phyloP scores from a whole-genome alignment of 768 basidiomycete species.

The Auriscalpium orientale region DNA sequence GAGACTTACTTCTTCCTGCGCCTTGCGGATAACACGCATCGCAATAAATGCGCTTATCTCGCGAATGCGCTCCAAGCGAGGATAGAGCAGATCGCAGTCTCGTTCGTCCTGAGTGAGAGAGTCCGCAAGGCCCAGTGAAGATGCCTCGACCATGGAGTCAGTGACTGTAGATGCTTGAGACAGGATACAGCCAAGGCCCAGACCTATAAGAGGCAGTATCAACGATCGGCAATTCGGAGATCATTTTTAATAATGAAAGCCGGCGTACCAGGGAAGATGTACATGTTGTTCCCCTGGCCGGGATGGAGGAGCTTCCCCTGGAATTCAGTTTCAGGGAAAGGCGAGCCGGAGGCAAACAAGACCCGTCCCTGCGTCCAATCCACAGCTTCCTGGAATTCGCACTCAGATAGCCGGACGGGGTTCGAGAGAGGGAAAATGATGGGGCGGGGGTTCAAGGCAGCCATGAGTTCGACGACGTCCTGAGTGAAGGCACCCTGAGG shows the following conservation, averaged over 20 bases:
- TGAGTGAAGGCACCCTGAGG: conserved; percentile 64
- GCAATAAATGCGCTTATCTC: conserved; percentile 80
- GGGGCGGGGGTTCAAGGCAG: conserved; percentile 68
- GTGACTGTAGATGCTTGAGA: conserved; percentile 63
- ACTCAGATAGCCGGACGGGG: conserved; percentile 76
- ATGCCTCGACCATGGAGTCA: conserved; percentile 84
- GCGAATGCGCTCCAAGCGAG: conserved; percentile 74
- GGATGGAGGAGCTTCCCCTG: conserved; percentile 54
- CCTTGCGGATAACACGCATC: conserved; percentile 64
- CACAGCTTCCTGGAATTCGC: conserved; percentile 72
- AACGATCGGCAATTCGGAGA: not conserved
- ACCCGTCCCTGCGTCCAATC: conserved; percentile 63
- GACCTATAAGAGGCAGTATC: conserved; percentile 27
- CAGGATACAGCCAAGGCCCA: conserved; percentile 77
- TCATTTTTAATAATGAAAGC: not conserved
- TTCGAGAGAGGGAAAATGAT: conserved; percentile 94
- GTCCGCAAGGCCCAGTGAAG: conserved; percentile 71
- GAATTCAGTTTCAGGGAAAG: conserved; percentile 62
- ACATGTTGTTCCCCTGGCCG: conserved; percentile 95
- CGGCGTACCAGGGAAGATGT: conserved; percentile 59
- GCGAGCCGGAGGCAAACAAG: conserved; percentile 85
- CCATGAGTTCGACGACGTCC: conserved; percentile 69
- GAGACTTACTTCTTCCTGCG: conserved; percentile 56
- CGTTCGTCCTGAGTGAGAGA: conserved; percentile 68
- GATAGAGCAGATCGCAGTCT: conserved; percentile 66